phyloP scores from a whole-genome alignment of 2,329 filamentous ascomycete species.

The Aureobasidium sp. region DNA sequence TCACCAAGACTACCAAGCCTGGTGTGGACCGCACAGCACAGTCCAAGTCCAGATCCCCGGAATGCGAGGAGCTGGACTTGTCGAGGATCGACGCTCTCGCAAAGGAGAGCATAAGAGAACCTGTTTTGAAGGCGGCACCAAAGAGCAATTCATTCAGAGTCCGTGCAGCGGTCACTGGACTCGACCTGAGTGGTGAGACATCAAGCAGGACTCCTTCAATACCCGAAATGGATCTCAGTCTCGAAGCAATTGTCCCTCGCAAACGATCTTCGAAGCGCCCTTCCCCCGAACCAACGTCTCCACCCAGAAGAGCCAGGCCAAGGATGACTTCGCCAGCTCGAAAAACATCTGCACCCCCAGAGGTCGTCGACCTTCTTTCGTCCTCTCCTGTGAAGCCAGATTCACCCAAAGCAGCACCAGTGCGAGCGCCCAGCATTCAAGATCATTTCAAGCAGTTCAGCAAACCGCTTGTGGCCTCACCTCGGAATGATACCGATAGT shows the following conservation, averaged over 20 bases:
- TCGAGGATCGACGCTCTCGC: slow-evolving; percentile 1
- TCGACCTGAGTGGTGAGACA: not conserved
- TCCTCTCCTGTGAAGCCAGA: slow-evolving; percentile 19
- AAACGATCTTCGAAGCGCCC: slow-evolving; percentile 4
- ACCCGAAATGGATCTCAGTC: slow-evolving; percentile 11
- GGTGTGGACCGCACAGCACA: slow-evolving; percentile 1
- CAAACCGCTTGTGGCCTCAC: not conserved
- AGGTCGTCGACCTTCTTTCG: slow-evolving; percentile 27
- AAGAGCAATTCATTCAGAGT: not conserved
- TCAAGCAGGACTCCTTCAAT: not conserved
- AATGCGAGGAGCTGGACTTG: slow-evolving; percentile 14
- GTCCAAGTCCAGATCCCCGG: not conserved
- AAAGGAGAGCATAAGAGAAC: not conserved
- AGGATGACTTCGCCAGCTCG: slow-evolving; percentile 23
- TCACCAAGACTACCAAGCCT: slow-evolving; percentile 18
- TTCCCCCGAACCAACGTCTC: slow-evolving; percentile 23
- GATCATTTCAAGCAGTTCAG: slow-evolving; percentile 17
- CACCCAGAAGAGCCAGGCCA: slow-evolving; percentile 20
- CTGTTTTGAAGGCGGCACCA: not conserved
- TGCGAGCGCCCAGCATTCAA: not conserved
- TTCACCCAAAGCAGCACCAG: not conserved
- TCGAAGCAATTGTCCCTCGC: not conserved
- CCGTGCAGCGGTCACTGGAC: not conserved
- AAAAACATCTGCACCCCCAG: slow-evolving; percentile 19
- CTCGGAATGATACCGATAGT: not conserved